Percentiles rank a stretch among this genome's conserved stretches.
These are phyloP conservation scores for Petunia axillaris DNA, from an alignment of 257 asterid species.

Conservation along the genomic window DNA sequence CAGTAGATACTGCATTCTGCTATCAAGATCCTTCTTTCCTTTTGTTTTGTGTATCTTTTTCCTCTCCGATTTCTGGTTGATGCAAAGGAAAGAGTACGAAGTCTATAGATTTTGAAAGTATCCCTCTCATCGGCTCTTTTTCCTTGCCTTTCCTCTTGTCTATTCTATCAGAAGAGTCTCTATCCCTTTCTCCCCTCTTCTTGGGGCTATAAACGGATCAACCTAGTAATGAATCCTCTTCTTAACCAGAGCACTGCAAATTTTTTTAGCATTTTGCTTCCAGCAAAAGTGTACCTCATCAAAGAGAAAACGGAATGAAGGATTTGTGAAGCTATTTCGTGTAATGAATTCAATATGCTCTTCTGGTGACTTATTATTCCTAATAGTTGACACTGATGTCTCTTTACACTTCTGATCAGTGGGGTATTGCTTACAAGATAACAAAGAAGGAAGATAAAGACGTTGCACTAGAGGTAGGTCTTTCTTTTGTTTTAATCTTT, in stretches of 20 bases:
- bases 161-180: not conserved
- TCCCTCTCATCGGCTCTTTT: not conserved
- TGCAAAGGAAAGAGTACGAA: slow-evolving; percentile 1
- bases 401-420: slow-evolving; percentile 40
- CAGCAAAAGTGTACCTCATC: not conserved
- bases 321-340: slow-evolving; percentile 19
- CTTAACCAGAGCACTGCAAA: slow-evolving; percentile 8
- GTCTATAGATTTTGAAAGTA: not conserved
- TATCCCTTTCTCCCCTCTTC: not conserved
- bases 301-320: not conserved
- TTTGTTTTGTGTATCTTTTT: not conserved
- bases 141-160: slow-evolving; percentile 14
- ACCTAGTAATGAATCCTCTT: slow-evolving; percentile 7
- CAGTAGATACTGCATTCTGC: not conserved
- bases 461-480: slow-evolving; percentile 69
- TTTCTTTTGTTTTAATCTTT: not conserved
- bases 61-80: slow-evolving; percentile 12
- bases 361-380: not conserved
- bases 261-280: slow-evolving; percentile 6
- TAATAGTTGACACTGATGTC: slow-evolving; percentile 5
- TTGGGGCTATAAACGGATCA: not conserved
- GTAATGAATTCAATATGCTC: not conserved
- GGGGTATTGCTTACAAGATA: slow-evolving; percentile 97
- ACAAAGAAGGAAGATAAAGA: slow-evolving; percentile 66
- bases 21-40: not conserved